These are phyloP conservation scores for Botrytis porri DNA, from an alignment of 2,329 filamentous ascomycete species.

Conservation along the genomic window DNA sequence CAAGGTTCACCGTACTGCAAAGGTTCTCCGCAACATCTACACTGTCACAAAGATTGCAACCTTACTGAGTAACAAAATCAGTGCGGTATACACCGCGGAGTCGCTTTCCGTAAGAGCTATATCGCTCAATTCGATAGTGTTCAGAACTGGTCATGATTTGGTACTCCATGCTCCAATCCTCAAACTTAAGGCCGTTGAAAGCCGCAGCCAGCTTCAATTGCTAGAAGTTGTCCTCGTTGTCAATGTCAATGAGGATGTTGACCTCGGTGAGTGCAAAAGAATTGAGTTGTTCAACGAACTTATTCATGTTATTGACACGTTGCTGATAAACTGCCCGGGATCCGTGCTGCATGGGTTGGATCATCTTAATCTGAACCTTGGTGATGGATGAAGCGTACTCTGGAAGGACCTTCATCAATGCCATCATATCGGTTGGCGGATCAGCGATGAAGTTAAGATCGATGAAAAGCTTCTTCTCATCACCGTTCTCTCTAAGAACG, in stretches of 20 bases:
- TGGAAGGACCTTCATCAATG: not conserved
- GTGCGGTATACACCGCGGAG: not conserved
- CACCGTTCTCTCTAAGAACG: not conserved
- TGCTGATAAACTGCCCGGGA: not conserved
- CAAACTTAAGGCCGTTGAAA: not conserved
- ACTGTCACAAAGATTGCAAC: accelerated
- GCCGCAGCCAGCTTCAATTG: not conserved
- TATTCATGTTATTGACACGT: not conserved
- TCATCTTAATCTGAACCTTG: not conserved
- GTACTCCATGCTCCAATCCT: not conserved
- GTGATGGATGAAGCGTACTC: not conserved
- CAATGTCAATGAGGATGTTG: not conserved
- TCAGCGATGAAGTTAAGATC: not conserved
- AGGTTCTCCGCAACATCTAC: no score
- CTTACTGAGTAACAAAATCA: not conserved
- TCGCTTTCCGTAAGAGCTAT: not conserved
- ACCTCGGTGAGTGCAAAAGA: not conserved
- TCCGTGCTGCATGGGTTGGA: not conserved
- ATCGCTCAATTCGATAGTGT: not conserved
- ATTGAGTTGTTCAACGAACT: not conserved
- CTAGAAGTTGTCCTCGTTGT: not conserved
- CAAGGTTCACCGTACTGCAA: no score
- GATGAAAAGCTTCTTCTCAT: not conserved
- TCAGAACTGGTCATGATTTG: not conserved
- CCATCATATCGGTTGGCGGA: not conserved